Conservation (phyloP, 2,329 filamentous ascomycete species). For the Escovopsis sp. region DNA sequence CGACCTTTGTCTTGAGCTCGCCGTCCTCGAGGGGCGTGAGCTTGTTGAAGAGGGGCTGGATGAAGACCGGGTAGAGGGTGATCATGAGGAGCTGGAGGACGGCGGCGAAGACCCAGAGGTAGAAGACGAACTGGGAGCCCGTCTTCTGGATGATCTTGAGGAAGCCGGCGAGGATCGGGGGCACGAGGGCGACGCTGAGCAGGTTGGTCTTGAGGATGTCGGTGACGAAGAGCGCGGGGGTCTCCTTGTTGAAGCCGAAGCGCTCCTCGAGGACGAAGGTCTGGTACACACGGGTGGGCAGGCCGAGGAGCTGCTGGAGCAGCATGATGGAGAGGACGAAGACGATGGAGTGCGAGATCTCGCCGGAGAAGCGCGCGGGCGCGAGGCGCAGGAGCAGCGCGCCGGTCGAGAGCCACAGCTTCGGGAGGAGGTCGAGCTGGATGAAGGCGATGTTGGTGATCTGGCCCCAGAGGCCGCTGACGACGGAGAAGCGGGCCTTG, state of each 20-base stretch:
- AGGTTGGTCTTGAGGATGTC: conserved; percentile 87
- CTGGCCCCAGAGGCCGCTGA: conserved; percentile 71
- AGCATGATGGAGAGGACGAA: conserved; percentile 82
- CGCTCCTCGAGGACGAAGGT: conserved; percentile 93
- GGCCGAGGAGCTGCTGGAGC: conserved; percentile 61
- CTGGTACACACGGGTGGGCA: conserved; percentile 79
- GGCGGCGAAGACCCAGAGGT: conserved; percentile 87
- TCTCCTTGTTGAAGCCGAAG: conserved; percentile 99
- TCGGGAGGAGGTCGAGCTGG: conserved; percentile 79
- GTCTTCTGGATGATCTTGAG: conserved; percentile 89
- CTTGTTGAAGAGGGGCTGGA: conserved; percentile 96
- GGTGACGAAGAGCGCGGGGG: conserved; percentile 68
- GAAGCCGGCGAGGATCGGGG: conserved; percentile 83
- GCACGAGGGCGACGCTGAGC: conserved; percentile 63
- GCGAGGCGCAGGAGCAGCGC: conserved; percentile 57
- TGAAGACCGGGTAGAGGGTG: conserved; percentile 88
- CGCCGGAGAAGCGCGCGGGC: conserved; percentile 68
- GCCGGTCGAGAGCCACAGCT: conserved; percentile 76
- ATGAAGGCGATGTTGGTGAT: conserved; percentile 81
- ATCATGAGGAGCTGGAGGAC: conserved; percentile 87
- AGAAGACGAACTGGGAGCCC: conserved; percentile 92
- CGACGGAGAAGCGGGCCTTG: conserved; percentile 79
- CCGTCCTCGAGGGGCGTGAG: conserved; percentile 82
- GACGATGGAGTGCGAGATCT: conserved; percentile 84
- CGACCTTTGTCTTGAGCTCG: conserved; percentile 73